Conservation (phyloP, 2,329 filamentous ascomycete genomes). For the Claviceps maximensis region DNA sequence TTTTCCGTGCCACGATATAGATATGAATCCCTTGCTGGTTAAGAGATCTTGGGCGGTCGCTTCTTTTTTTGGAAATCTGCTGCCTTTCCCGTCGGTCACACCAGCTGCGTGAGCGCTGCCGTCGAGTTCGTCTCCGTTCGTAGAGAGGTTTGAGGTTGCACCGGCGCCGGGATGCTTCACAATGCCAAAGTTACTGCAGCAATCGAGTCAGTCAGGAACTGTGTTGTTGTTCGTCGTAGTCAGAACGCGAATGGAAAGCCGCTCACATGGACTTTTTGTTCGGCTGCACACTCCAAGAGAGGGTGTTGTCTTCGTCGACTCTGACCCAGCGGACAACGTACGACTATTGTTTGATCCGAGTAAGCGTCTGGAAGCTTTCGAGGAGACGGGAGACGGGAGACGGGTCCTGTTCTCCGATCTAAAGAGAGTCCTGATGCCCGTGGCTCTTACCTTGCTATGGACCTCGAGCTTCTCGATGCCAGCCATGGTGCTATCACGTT, state of each 20-base stretch:
- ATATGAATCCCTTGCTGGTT: slow-evolving; percentile 52
- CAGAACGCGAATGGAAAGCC: background rate
- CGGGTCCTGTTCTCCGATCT: background rate
- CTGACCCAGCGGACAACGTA: slow-evolving; percentile 97
- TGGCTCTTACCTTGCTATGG: slow-evolving; percentile 67
- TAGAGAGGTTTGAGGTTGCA: slow-evolving; percentile 31
- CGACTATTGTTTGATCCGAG: slow-evolving; percentile 52
- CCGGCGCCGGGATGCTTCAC: slow-evolving; percentile 87
- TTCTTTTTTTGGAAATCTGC: slow-evolving; percentile 42
- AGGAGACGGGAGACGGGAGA: background rate
- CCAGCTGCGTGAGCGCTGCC: slow-evolving; percentile 31
- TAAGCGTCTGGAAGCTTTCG: background rate
- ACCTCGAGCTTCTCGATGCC: slow-evolving; percentile 95
- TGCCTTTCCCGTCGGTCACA: slow-evolving; percentile 30
- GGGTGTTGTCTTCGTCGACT: slow-evolving; percentile 78
- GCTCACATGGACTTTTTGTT: slow-evolving; percentile 86
- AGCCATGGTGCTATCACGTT: slow-evolving; percentile 47
- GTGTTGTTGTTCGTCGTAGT: background rate
- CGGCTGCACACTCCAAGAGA: slow-evolving; percentile 95
- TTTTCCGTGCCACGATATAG: slow-evolving; percentile 79
- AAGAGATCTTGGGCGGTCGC: slow-evolving; percentile 50
- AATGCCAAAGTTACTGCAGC: slow-evolving; percentile 73
- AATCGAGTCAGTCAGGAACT: slow-evolving; percentile 8
- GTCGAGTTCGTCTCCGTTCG: slow-evolving; percentile 30
- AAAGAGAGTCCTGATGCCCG: background rate